These are phyloP conservation scores for Canna indica DNA, from an alignment of 176 grass and related monocot genomes.

Conservation along the genomic window DNA sequence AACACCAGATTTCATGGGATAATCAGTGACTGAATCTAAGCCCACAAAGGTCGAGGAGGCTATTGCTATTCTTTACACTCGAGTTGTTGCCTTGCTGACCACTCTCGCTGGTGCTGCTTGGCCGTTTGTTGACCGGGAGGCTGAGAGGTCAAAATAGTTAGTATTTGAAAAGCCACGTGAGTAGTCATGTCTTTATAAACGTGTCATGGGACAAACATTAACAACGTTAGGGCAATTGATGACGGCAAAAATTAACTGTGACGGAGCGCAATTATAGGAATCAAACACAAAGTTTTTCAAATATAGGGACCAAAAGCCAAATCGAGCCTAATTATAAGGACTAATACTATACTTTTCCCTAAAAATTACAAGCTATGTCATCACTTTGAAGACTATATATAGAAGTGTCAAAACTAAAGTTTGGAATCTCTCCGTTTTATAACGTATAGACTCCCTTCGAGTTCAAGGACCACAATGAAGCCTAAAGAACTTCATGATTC, in stretches of 20 bases:
- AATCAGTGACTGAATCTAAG: constrained; percentile 26
- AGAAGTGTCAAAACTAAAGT: background rate
- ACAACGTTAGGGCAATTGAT: too few species aligned
- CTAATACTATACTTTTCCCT: too few species aligned
- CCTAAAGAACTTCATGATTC: background rate
- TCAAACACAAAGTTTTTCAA: too few species aligned
- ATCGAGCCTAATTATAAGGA: too few species aligned
- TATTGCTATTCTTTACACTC: constrained; percentile 53
- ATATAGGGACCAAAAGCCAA: too few species aligned
- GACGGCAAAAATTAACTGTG: too few species aligned
- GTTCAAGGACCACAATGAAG: background rate
- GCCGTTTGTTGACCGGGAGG: constrained; percentile 31
- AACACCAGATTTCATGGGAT: constrained; percentile 69
- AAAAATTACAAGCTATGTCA: background rate
- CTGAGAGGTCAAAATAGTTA: constrained; percentile 62
- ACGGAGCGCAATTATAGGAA: too few species aligned
- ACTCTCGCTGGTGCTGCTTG: constrained; percentile 46
- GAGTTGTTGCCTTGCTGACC: constrained; percentile 45
- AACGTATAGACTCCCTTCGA: background rate
- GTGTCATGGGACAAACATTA: too few species aligned
- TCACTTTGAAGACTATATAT: background rate
- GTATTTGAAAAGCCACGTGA: too few species aligned
- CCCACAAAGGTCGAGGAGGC: constrained; percentile 46
- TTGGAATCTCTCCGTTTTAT: background rate
- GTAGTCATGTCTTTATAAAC: too few species aligned